phyloP scores from a whole-genome alignment of 2,329 filamentous ascomycete genomes.

The Colletotrichum shisoi region DNA sequence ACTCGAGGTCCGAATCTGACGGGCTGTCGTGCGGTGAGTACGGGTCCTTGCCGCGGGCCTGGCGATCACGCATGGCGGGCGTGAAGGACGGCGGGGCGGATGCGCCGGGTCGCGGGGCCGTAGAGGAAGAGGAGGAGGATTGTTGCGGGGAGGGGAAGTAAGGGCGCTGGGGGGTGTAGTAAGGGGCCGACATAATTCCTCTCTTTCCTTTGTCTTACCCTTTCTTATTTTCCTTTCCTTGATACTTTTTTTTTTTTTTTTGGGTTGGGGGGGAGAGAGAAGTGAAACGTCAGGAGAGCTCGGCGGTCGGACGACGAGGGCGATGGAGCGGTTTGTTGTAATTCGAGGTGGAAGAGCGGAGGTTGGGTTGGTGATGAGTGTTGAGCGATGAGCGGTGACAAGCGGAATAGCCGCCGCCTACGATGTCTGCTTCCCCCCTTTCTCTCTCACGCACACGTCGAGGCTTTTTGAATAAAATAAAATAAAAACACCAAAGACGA shows the following conservation, averaged over 20 bases:
- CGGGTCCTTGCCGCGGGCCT: slow-evolving; percentile 66
- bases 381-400: neutral
- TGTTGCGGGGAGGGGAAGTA: slow-evolving; percentile 31
- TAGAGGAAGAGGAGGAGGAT: slow-evolving; percentile 25
- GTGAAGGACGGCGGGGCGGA: slow-evolving; percentile 52
- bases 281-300: neutral
- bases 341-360: neutral
- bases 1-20: slow-evolving; percentile 45
- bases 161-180: slow-evolving; percentile 34
- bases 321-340: neutral
- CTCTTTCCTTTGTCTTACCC: neutral
- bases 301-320: neutral
- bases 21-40: slow-evolving; percentile 50
- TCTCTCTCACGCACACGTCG: neutral
- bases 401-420: neutral
- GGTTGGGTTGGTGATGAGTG: neutral
- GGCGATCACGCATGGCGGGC: slow-evolving; percentile 62
- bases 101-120: slow-evolving; percentile 13
- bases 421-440: neutral
- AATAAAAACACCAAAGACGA: too few relatives aligned
- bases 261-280: too few relatives aligned
- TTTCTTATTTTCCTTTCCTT: neutral
- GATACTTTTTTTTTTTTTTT: too few relatives aligned
- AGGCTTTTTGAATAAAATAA: neutral
- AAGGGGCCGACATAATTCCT: slow-evolving; percentile 19